Base-by-base conservation (phyloP, 2,329 filamentous ascomycete species). In the Sporothrix phasma region DNA sequence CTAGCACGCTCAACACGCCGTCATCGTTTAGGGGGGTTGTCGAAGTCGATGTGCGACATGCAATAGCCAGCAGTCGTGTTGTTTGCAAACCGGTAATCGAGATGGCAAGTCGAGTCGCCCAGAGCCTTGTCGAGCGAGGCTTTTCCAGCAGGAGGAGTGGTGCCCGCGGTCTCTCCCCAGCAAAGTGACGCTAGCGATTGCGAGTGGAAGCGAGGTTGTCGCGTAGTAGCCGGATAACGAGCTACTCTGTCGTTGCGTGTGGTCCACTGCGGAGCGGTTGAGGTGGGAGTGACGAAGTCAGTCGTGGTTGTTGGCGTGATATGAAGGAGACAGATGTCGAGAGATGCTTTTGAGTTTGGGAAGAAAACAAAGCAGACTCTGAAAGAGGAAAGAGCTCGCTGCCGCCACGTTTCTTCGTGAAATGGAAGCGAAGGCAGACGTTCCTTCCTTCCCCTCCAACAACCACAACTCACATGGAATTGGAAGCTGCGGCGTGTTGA, bases 1-100 rank as follows among this genome's bases (percentile, higher is more conserved):
- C 61, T 49, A 58, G 37, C 39, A 53, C 41, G 51, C 43, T 63
- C 61, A 63, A 31, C 39, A 63, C 6, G 61, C 61, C 61, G 61
- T 56, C 61, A 63, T 63, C 39, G 49, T 61, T 19, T 39, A 31
- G 59, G 22, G 29, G 43, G 3, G 15, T 19, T 29, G 31, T 60
- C 19, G 34, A 41, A 29, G 22, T 24, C 46, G 46, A 31, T 29
- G 31, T 29, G 15, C 8, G 5, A 17, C 29, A 15, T 11, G 10
- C 8, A 15, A 24, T 17, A 4, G 26, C 8, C 11, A n/a, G 19
- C 34, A 41, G n/a, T 45, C 24, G 54, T 41, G 54, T 29, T 41
- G 54, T 29, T 19, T 19, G 54, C 15, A 5, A 5, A n/a, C 19
- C 24, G 17, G 15, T 8, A 15, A 6, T 43, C 37, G 56, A 19